phyloP scores from a whole-genome alignment of 805 yeast genomes.

The Teunomyces panamensis region DNA sequence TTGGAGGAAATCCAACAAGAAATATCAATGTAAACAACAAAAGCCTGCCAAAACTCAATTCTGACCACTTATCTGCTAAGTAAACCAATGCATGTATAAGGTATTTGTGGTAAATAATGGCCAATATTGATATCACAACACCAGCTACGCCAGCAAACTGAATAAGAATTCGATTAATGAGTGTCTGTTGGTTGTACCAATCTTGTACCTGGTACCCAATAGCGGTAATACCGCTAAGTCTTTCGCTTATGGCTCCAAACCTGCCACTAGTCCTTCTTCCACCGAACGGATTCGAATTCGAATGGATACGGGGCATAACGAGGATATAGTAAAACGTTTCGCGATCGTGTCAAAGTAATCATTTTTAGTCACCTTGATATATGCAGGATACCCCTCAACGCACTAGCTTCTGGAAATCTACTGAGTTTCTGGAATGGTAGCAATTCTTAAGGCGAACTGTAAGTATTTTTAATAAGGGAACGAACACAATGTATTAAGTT shows the following conservation, averaged over 20 bases:
- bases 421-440: no score
- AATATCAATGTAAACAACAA: conserved; percentile 54
- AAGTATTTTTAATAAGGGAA: no score
- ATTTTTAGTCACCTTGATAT: background rate
- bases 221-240: background rate
- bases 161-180: conserved; percentile 10
- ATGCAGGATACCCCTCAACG: background rate
- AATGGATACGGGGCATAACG: conserved; percentile 2
- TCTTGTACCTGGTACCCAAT: conserved; percentile 2
- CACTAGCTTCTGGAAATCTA: no score
- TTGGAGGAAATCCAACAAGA: conserved; percentile 83
- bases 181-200: conserved; percentile 19
- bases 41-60: conserved; percentile 38
- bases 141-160: conserved; percentile 17
- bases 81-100: conserved; percentile 37
- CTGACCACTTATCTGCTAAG: conserved; percentile 45
- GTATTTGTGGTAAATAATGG: conserved; percentile 33
- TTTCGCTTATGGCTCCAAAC: background rate
- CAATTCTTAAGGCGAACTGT: no score
- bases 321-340: background rate
- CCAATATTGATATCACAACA: conserved; percentile 13
- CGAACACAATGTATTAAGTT: no score
- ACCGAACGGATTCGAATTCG: background rate
- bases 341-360: background rate
- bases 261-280: background rate